A percentile compares a stretch with the other conserved stretches of the same genome.
phyloP scores from a whole-genome alignment of 2,329 filamentous ascomycete species.

The Trichoderma arundinaceum region DNA sequence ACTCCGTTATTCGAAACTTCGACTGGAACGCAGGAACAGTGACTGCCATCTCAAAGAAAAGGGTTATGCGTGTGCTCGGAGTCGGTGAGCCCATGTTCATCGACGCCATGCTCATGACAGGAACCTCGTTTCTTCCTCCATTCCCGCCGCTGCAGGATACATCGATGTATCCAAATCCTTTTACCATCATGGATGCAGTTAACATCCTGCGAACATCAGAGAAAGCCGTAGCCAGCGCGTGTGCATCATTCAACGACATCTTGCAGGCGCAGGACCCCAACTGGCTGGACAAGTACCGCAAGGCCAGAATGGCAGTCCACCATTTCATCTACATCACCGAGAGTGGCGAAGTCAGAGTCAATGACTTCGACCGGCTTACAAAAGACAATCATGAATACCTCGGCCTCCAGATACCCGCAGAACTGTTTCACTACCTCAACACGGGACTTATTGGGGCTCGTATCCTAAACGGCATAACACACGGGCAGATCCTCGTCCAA shows the following conservation, averaged over 20 bases:
- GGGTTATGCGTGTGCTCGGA: slow-evolving; percentile 71
- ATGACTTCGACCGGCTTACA: slow-evolving; percentile 75
- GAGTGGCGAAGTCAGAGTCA: slow-evolving; percentile 76
- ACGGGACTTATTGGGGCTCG: slow-evolving; percentile 79
- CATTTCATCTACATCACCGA: slow-evolving; percentile 84
- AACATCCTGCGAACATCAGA: slow-evolving; percentile 74
- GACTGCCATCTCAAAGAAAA: slow-evolving; percentile 66
- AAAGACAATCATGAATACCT: slow-evolving; percentile 88
- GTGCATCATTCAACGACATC: slow-evolving; percentile 80
- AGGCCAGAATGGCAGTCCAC: slow-evolving; percentile 81
- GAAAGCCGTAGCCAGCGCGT: slow-evolving; percentile 73
- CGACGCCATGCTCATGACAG: slow-evolving; percentile 82
- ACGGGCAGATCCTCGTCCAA: slow-evolving; percentile 75
- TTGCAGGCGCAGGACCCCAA: slow-evolving; percentile 71
- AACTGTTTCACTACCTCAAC: slow-evolving; percentile 89
- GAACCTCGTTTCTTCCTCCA: slow-evolving; percentile 77
- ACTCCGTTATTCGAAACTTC: slow-evolving; percentile 69
- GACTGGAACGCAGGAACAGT: slow-evolving; percentile 74
- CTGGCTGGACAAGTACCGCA: slow-evolving; percentile 86
- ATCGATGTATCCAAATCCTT: slow-evolving; percentile 59
- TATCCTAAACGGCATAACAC: slow-evolving; percentile 81
- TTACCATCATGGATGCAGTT: slow-evolving; percentile 75
- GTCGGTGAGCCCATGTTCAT: slow-evolving; percentile 75
- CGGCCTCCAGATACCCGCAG: slow-evolving; percentile 85
- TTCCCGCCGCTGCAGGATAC: slow-evolving; percentile 77